A percentile compares a stretch with the other conserved stretches of the same genome.
These are phyloP conservation scores for Phyllosticta citribraziliensis DNA, from an alignment of 2,329 filamentous ascomycete genomes.

Conservation along the genomic window DNA sequence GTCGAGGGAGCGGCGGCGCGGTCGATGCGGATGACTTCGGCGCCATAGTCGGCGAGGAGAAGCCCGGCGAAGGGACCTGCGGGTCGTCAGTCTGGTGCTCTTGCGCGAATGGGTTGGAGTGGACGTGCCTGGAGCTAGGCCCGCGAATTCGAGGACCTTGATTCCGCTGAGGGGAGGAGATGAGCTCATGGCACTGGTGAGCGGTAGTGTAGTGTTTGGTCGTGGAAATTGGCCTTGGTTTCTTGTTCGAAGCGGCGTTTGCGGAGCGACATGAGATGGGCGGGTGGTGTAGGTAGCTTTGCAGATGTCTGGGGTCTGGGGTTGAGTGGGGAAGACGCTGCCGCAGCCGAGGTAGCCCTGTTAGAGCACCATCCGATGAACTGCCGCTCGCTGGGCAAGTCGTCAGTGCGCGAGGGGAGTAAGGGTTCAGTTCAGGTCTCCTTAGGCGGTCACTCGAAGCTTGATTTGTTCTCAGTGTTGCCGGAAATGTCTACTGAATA, in stretches of 20 bases:
- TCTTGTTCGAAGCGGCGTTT: background rate
- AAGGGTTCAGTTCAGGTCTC: no score
- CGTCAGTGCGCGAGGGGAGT: background rate
- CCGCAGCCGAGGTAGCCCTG: conserved; percentile 5
- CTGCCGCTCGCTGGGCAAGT: background rate
- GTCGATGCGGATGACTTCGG: conserved; percentile 79
- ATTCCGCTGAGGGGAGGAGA: conserved; percentile 44
- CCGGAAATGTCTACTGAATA: no score
- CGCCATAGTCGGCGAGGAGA: conserved; percentile 76
- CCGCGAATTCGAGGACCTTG: conserved; percentile 57
- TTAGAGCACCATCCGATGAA: background rate
- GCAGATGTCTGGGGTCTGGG: background rate
- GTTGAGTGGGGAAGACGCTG: background rate
- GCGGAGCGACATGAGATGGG: background rate
- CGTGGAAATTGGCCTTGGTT: background rate
- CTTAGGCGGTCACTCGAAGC: background rate
- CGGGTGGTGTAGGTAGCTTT: background rate
- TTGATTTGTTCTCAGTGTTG: no score
- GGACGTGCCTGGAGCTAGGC: conserved; percentile 45
- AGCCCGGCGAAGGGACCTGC: conserved; percentile 80
- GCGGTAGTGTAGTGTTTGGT: background rate
- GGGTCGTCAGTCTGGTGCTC: background rate
- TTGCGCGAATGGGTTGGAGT: background rate
- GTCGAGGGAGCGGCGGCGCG: conserved; percentile 37
- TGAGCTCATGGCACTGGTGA: background rate